phyloP scores from a whole-genome alignment of 768 basidiomycete species.

The Amanita rimosa region DNA sequence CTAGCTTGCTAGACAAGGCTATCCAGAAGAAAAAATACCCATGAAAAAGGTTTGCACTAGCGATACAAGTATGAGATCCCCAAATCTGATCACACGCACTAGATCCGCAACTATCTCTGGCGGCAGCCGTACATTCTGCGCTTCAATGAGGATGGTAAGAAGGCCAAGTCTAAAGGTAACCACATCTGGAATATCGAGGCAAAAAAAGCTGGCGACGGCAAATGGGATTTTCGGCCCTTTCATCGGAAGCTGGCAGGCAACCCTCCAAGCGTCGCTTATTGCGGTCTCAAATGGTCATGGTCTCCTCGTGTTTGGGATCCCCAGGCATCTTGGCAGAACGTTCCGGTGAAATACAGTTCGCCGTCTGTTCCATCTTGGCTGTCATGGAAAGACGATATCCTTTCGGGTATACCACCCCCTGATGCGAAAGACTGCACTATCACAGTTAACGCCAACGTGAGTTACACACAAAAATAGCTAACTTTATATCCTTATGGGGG shows the following conservation, averaged over 20 bases:
- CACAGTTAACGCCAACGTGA: conserved; percentile 65
- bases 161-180: conserved; percentile 98
- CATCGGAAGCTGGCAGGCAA: conserved; percentile 77
- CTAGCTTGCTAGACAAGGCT: conserved; percentile 75
- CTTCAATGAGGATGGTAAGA: conserved; percentile 98
- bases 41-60: conserved; percentile 75
- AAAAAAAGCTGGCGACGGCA: conserved; percentile 62
- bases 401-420: conserved; percentile 70
- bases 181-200: conserved; percentile 99
- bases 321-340: conserved; percentile 72
- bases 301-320: conserved; percentile 95
- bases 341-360: conserved; percentile 71
- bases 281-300: conserved; percentile 79
- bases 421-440: conserved; percentile 71
- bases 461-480: conserved; percentile 13
- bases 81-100: conserved; percentile 8
- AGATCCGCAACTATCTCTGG: conserved; percentile 96
- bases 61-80: conserved; percentile 7
- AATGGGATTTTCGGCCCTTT: conserved; percentile 87
- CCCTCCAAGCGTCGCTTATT: conserved; percentile 74
- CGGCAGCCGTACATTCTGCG: conserved; percentile 87
- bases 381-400: conserved; percentile 72
- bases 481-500: conserved; percentile 1
- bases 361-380: conserved; percentile 82
- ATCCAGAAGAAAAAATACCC: conserved; percentile 89